Conservation (phyloP, 371 early-diverging fungal genomes). For the Chytridiales sp. region DNA sequence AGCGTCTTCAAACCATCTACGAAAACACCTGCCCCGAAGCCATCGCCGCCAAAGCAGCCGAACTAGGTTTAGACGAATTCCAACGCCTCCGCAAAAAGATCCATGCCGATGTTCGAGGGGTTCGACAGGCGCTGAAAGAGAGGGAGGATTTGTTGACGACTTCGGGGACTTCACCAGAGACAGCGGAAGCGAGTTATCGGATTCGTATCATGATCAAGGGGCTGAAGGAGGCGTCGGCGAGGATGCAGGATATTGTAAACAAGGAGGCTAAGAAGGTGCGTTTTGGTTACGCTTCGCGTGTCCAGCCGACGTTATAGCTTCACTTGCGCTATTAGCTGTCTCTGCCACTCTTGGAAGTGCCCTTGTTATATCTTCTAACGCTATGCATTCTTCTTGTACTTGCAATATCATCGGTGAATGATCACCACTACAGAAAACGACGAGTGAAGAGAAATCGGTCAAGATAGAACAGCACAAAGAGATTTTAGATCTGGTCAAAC, state of each 20-base stretch:
- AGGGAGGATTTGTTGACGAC: slow-evolving; percentile 43
- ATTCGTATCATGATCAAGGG: slow-evolving; percentile 47
- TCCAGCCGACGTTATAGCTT: no score
- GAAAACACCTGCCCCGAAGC: slow-evolving; percentile 49
- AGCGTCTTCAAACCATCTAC: slow-evolving; percentile 53
- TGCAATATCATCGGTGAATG: slow-evolving; percentile 12
- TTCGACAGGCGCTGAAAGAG: slow-evolving; percentile 48
- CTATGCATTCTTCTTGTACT: no score
- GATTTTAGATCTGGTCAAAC: slow-evolving; percentile 42
- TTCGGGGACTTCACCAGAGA: slow-evolving; percentile 50
- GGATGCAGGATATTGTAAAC: slow-evolving; percentile 43
- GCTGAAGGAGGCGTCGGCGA: slow-evolving; percentile 39
- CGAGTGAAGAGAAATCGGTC: slow-evolving; percentile 37
- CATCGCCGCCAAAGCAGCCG: slow-evolving; percentile 31
- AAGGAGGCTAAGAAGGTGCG: slow-evolving; percentile 53
- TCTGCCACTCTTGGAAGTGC: no score
- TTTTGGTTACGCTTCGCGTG: no score
- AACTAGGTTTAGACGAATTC: slow-evolving; percentile 53
- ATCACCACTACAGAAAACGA: slow-evolving; percentile 24
- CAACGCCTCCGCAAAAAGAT: slow-evolving; percentile 46
- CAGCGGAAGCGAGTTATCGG: slow-evolving; percentile 54
- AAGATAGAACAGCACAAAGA: slow-evolving; percentile 45
- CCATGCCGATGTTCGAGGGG: slow-evolving; percentile 43
- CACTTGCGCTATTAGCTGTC: no score
- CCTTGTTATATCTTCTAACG: no score